These are phyloP conservation scores for Tuber calosporum DNA, from an alignment of 495 filamentous ascomycete genomes.

Conservation along the genomic window DNA sequence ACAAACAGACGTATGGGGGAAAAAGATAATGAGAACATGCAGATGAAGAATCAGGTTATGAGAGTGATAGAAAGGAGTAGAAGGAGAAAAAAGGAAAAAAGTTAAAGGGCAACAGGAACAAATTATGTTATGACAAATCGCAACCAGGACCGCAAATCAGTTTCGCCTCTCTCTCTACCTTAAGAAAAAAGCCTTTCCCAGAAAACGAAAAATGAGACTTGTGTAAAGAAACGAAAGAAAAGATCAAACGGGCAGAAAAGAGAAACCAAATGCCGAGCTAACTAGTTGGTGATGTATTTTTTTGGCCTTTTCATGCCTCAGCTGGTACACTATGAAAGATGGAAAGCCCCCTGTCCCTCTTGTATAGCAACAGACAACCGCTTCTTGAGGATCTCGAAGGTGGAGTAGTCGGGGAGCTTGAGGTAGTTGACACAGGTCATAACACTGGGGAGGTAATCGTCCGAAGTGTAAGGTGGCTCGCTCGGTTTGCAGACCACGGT, in stretches of 20 bases:
- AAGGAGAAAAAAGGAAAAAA: slow-evolving; percentile 31
- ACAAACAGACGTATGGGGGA: slow-evolving; percentile 37
- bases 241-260: slow-evolving; percentile 17
- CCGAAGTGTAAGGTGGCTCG: slow-evolving; percentile 86
- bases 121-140: slow-evolving; percentile 36
- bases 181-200: slow-evolving; percentile 35
- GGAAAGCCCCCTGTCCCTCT: slow-evolving; percentile 98
- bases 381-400: slow-evolving; percentile 63
- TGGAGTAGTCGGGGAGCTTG: slow-evolving; percentile 93
- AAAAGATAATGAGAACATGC: slow-evolving; percentile 49
- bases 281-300: slow-evolving; percentile 49
- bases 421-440: slow-evolving; percentile 99
- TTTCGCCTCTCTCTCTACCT: slow-evolving; percentile 40
- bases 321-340: slow-evolving; percentile 63
- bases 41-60: slow-evolving; percentile 45
- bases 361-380: slow-evolving; percentile 77
- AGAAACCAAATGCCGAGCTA: slow-evolving; percentile 39
- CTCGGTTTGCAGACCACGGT: slow-evolving; percentile 98
- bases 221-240: slow-evolving; percentile 31
- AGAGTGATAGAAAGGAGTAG: slow-evolving; percentile 40
- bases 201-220: slow-evolving; percentile 28
- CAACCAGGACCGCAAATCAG: slow-evolving; percentile 33
- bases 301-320: slow-evolving; percentile 44
- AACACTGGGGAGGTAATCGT: slow-evolving; percentile 95
- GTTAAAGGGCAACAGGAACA: slow-evolving; percentile 26